phyloP scores from a whole-genome alignment of 2,329 filamentous ascomycete species.

The Aureobasidium sp. region DNA sequence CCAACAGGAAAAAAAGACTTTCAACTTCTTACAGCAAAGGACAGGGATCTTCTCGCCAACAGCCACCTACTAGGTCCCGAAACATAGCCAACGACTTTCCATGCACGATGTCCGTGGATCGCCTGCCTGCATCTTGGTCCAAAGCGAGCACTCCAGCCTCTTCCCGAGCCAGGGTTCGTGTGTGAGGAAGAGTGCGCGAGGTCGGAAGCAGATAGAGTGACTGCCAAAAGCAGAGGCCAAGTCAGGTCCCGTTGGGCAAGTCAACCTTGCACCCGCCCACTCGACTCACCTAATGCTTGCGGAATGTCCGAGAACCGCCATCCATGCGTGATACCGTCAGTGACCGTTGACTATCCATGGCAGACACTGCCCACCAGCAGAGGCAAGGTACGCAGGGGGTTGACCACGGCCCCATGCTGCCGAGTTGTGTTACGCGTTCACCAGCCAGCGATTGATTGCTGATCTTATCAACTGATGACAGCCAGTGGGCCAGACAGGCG shows the following conservation, averaged over 20 bases:
- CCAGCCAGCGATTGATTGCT: slow-evolving; percentile 5
- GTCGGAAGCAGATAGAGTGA: slow-evolving; percentile 2
- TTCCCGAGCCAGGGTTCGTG: neutral
- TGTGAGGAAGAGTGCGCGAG: neutral
- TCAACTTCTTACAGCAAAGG: slow-evolving; percentile 1
- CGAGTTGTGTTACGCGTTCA: slow-evolving; percentile 9
- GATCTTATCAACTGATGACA: neutral
- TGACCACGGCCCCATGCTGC: slow-evolving; percentile 6
- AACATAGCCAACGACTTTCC: neutral
- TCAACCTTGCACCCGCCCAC: neutral
- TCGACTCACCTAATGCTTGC: neutral
- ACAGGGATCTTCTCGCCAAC: slow-evolving; percentile 1
- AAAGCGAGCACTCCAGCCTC: neutral
- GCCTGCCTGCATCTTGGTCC: neutral
- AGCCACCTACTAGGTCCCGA: neutral
- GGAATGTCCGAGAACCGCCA: neutral
- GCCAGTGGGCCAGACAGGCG: neutral
- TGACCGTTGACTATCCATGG: neutral
- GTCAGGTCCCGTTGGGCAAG: neutral
- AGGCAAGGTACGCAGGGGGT: slow-evolving; percentile 1
- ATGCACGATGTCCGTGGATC: slow-evolving; percentile 10
- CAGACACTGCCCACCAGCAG: neutral
- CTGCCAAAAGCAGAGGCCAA: neutral
- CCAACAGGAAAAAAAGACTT: neutral
- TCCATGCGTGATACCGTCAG: neutral